Base-by-base conservation (phyloP, 2,329 filamentous ascomycete genomes). In the Pseudocercospora macadamiae region DNA sequence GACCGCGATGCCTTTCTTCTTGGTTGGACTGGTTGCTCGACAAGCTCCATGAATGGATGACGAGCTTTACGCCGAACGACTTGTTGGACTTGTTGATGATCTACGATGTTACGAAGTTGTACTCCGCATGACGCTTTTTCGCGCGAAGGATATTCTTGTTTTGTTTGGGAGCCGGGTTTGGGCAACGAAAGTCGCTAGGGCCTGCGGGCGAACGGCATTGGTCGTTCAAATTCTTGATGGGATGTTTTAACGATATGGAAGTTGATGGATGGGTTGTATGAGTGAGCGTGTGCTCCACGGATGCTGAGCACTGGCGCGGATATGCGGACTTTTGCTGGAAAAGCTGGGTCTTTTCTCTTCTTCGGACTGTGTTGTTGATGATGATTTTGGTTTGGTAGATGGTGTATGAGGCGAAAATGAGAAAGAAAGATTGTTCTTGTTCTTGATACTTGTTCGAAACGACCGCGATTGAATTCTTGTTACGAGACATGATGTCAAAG, bases 111-210 rank as follows among this genome's bases (percentile, higher is more conserved):
- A 53, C 51, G 51, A 49, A 49, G 14, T 26, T 53, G 30, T 42
- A 53, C 42, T 39, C n/a, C 42, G 51, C 32, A 53, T 42, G 51
- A 53, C 21, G n/a, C 42, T 51, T 51, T 9, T 51, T n/a, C 23
- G 12, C 14, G 14, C 26, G 47, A 12, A 19, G 16, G 47, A 14
- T 23, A 30, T 39, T 25, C 3, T 53, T 26, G n/a, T n/a, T 53
- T 53, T 23, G 12, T 34, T 34, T 53, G 18, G 51, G 51, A 36
- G 48, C 48, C 18, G 42, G 42, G 18, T 45, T 19, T 45, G 21
- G 42, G n/a, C n/a, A n/a, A n/a, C n/a, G n/a, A n/a, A n/a, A n/a
- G n/a, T n/a, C n/a, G n/a, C n/a, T 26, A 5, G 18, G 23, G 42
- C 42, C 42, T 45, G 42, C 42, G 21, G 42, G 42, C 42, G 42